Conservation (phyloP, 768 basidiomycete species). For the Cystofilobasidium ferigula region DNA sequence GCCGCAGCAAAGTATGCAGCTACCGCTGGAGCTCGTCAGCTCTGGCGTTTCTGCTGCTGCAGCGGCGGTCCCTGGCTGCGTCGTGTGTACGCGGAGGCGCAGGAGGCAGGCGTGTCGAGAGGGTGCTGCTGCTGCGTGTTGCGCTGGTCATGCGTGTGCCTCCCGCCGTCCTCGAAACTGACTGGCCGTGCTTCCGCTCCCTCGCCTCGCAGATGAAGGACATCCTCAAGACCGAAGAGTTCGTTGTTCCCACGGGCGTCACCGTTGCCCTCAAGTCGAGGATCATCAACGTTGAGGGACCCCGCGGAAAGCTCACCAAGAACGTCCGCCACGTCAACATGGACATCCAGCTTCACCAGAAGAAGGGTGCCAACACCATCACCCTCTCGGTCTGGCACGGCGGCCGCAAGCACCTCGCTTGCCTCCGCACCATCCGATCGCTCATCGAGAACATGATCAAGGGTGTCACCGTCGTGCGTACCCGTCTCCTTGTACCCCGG, state of each 20-base stretch:
- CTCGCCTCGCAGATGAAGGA: slow-evolving; percentile 21
- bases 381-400: slow-evolving; percentile 96
- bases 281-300: slow-evolving; percentile 79
- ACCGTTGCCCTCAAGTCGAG: slow-evolving; percentile 81
- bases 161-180: background rate
- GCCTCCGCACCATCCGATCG: slow-evolving; percentile 88
- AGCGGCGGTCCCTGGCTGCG: too few species aligned
- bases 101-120: too few species aligned
- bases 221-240: slow-evolving; percentile 32
- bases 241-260: slow-evolving; percentile 51
- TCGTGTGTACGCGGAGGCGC: too few species aligned
- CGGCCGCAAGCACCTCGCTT: slow-evolving; percentile 94
- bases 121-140: background rate
- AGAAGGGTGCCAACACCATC: slow-evolving; percentile 55
- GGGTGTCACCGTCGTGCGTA: slow-evolving; percentile 80
- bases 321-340: slow-evolving; percentile 90
- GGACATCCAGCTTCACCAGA: slow-evolving; percentile 60
- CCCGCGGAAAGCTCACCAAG: slow-evolving; percentile 71
- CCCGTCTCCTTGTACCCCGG: background rate
- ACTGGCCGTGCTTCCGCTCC: background rate
- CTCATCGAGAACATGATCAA: slow-evolving; percentile 95
- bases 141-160: background rate
- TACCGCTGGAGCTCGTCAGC: too few species aligned
- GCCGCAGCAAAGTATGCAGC: too few species aligned
- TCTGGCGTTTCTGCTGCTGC: too few species aligned